phyloP scores from a whole-genome alignment of 371 early-diverging fungal species.

The Mucor ambiguus region DNA sequence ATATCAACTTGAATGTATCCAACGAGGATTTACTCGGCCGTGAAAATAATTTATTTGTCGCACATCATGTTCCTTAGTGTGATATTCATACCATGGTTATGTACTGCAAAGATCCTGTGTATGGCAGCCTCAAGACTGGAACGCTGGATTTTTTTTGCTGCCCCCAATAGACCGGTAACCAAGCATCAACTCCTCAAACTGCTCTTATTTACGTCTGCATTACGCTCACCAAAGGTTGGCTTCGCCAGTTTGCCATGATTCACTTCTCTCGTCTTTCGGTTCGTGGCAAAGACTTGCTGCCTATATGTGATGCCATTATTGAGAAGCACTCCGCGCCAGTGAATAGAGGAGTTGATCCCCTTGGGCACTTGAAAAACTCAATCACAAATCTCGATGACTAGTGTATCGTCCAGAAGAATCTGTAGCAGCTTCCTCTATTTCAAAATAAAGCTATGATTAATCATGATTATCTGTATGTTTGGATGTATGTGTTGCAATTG shows the following conservation, averaged over 20 bases:
- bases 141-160: background rate
- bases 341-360: background rate
- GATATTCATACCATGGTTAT: background rate
- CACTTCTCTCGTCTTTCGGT: background rate
- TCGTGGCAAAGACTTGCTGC: background rate
- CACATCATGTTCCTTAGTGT: background rate
- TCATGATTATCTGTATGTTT: too few species aligned
- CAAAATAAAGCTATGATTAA: too few species aligned
- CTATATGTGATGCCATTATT: background rate
- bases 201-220: background rate
- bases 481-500: too few species aligned
- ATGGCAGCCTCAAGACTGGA: background rate
- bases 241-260: background rate
- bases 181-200: background rate
- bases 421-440: too few species aligned
- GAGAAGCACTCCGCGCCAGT: background rate
- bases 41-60: background rate
- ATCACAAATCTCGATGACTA: background rate
- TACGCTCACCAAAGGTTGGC: background rate
- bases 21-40: background rate
- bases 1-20: background rate
- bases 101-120: background rate
- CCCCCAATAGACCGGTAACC: background rate
- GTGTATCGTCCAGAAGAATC: background rate
- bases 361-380: background rate